Evolutionary conservation across 768 basidiomycete genomes (phyloP), one percentile per base, ranked within the genome.

Genomic region (Leucocoprinus leucothites): DNA sequence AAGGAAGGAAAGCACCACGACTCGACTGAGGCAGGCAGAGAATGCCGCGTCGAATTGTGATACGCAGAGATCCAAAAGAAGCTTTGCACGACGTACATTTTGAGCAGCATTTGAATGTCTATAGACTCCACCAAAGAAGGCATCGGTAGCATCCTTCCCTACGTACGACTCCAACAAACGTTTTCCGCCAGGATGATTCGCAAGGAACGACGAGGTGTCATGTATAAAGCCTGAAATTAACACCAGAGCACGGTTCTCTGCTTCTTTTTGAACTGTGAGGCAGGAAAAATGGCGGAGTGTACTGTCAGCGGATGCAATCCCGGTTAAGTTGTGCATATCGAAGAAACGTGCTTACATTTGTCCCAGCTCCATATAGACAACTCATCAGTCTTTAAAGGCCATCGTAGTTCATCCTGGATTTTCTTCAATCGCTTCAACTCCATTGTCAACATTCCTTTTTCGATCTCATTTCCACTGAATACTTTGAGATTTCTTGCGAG

Each of bases 381-480:
- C 31, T 85, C 73, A 49, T 80, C 80, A 35, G 73, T 67, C 51
- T 70, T 70, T 52, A 64, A 65, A 51, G 85, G 89, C 89, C 89
- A 92, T 57, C 59, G 60, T 55, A 90, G 63, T 2, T 71, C 69
- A 56, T 89, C 86, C 62, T 89, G 86, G 11, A 82, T 65, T 47
- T 73, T 68, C 58, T 86, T 82, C 45, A 94, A 74, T 62, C 77
- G 72, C 67, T 91, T 93, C 58, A 94, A 74, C 69, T 87, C 80
- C 92, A 96, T 94, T 4, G 87, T 82, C 60, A 91, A 75, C 31
- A 82, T 81, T 11, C 93, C 86, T 69, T 94, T 94, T 56, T 78
- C 75, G 62, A 97, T 86, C 68, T 95, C 94, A 70, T 93, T 92
- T 65, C 85, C 85, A 49, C 92, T 91, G 72, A 97, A 97, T 35